These are phyloP conservation scores for Auxenochlorella pyrenoidosa DNA, from an alignment of 139 green algal species.

Conservation along the genomic window DNA sequence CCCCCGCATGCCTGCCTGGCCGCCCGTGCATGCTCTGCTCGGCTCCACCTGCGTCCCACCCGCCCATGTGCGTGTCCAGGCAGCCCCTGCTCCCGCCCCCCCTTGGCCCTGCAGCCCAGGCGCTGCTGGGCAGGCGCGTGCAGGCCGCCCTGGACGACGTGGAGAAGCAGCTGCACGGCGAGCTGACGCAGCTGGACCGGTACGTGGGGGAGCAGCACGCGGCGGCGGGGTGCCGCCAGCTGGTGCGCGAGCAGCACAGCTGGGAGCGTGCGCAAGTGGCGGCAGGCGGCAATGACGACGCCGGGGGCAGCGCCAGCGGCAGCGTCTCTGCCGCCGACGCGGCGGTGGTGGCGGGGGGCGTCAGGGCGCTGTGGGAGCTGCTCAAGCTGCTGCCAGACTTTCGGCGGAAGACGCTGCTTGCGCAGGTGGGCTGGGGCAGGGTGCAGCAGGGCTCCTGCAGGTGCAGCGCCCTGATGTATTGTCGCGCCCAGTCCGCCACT, in stretches of 20 bases:
- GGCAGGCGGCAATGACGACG: neutral
- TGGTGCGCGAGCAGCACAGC: constrained; percentile 3
- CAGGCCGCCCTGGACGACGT: constrained; percentile 19
- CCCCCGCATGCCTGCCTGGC: neutral
- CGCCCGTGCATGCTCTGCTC: neutral
- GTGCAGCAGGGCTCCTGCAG: neutral
- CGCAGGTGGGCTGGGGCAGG: too few relatives aligned
- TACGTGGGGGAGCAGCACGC: constrained; percentile 23
- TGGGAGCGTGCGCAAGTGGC: neutral
- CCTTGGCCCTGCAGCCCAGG: neutral
- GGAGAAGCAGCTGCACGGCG: constrained; percentile 36
- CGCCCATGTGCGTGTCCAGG: too few relatives aligned
- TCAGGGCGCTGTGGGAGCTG: neutral
- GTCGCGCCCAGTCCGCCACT: too few relatives aligned
- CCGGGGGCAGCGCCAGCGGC: neutral
- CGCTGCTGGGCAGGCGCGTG: constrained; percentile 37
- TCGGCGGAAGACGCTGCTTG: constrained; percentile 5
- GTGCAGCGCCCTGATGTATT: neutral
- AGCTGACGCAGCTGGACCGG: constrained; percentile 23
- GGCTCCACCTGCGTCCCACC: too few relatives aligned
- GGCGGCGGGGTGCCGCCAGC: constrained; percentile 9
- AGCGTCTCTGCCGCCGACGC: neutral
- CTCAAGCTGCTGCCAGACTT: constrained; percentile 23
- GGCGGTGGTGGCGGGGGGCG: neutral
- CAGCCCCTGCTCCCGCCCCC: neutral